Evolutionary conservation across 106 monocot genomes (phyloP).

Genomic region (Dendrobium nobile): DNA sequence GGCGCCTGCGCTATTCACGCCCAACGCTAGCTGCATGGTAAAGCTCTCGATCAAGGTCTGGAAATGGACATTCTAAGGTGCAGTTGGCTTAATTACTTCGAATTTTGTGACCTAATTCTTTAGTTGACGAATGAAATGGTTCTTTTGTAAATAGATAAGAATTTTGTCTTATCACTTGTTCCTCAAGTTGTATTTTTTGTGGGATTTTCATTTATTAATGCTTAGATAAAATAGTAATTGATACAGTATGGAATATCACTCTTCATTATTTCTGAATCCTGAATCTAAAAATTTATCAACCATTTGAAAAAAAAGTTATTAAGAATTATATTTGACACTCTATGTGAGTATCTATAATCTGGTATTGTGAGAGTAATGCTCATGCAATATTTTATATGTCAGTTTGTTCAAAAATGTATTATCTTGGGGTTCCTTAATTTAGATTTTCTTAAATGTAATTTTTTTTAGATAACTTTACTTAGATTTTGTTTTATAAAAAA

Average conservation of each 20-base stretch:
- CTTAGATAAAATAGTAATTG: not conserved
- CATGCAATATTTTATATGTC: not conserved
- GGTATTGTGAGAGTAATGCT: not conserved
- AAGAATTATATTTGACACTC: not conserved
- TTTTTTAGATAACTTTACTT: too few species aligned
- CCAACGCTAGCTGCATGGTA: constrained; percentile 16
- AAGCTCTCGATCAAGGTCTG: constrained; percentile 43
- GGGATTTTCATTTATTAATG: not conserved
- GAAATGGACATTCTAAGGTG: constrained; percentile 31
- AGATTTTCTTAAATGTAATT: too few species aligned
- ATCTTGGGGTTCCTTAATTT: not conserved
- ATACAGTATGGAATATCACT: not conserved
- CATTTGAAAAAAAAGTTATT: not conserved
- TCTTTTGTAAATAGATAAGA: too few species aligned
- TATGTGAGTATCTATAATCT: not conserved
- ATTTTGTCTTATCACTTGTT: not conserved
- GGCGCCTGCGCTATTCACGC: not conserved
- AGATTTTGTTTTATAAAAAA: too few species aligned
- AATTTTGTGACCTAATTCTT: too few species aligned
- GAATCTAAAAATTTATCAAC: not conserved
- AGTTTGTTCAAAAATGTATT: not conserved
- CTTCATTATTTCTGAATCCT: not conserved
- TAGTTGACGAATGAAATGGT: too few species aligned
- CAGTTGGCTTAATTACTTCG: too few species aligned
- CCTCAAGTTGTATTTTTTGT: not conserved